A percentile compares a stretch with the other conserved stretches of the same genome.
These are phyloP conservation scores for Melaleuca alternifolia DNA, from an alignment of 345 rosid species.

Conservation along the genomic window DNA sequence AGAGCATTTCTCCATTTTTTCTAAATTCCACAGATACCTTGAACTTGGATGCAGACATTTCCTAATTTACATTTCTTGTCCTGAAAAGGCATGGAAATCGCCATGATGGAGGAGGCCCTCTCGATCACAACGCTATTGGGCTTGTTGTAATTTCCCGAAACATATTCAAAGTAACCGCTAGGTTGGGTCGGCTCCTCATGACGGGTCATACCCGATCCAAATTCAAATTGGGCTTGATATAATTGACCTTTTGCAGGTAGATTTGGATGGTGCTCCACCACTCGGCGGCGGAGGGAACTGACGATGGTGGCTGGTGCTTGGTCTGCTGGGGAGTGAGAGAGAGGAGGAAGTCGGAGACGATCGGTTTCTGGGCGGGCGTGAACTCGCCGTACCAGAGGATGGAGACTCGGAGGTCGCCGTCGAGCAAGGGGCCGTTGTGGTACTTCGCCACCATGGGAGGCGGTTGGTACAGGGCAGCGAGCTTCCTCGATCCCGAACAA, in stretches of 20 bases:
- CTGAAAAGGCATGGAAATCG: neutral
- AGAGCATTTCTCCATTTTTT: neutral
- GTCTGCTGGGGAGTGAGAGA: constrained; percentile 1
- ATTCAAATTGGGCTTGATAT: neutral
- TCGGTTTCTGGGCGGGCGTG: too few relatives aligned
- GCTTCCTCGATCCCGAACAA: neutral
- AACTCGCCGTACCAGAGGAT: too few relatives aligned
- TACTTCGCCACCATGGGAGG: constrained; percentile 14
- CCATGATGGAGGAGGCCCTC: neutral
- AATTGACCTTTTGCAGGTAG: constrained; percentile 12
- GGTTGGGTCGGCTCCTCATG: too few relatives aligned
- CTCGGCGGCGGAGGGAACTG: constrained; percentile 4
- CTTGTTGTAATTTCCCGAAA: too few relatives aligned
- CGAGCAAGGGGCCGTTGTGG: constrained; percentile 17
- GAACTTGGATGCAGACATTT: neutral
- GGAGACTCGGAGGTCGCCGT: too few relatives aligned
- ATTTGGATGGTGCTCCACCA: constrained; percentile 23
- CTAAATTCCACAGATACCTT: neutral
- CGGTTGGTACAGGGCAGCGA: constrained; percentile 1
- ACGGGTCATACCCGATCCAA: neutral
- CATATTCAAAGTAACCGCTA: too few relatives aligned
- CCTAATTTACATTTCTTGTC: neutral
- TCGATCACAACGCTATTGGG: neutral
- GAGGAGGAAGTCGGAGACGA: too few relatives aligned
- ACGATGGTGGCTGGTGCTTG: neutral